Conservation (phyloP, 352 stramenopile species). For the Halophytophthora polymorphica region DNA sequence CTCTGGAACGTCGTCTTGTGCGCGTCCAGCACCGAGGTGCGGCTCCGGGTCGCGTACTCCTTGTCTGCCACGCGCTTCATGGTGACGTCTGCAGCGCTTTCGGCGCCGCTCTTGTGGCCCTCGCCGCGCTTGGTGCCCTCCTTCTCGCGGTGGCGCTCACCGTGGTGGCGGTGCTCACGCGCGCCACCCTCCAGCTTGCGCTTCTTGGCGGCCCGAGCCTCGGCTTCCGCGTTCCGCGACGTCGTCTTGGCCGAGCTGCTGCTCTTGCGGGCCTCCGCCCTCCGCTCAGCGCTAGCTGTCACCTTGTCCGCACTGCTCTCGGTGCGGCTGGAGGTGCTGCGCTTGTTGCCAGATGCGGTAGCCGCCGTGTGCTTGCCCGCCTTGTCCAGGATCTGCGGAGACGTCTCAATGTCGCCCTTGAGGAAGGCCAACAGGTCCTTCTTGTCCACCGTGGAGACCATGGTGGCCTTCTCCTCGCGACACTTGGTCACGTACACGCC, state of each 20-base stretch:
- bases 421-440: conserved; percentile 84
- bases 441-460: conserved; percentile 87
- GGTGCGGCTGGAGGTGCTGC: conserved; percentile 3
- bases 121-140: conserved; percentile 39
- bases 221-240: conserved; percentile 5
- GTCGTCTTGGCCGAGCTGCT: conserved; percentile 10
- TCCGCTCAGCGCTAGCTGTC: not conserved
- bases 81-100: conserved; percentile 33
- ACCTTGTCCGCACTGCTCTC: conserved; percentile 11
- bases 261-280: not conserved
- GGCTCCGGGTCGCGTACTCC: conserved; percentile 59
- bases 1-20: conserved; percentile 83
- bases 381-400: conserved; percentile 58
- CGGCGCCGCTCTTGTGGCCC: conserved; percentile 23
- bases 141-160: conserved; percentile 27
- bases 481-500: conserved; percentile 86
- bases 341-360: not conserved
- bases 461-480: conserved; percentile 66
- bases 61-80: conserved; percentile 70
- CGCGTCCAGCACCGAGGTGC: conserved; percentile 74
- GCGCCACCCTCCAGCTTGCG: conserved; percentile 30
- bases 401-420: conserved; percentile 79
- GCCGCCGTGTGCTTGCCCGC: conserved; percentile 9
- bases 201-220: conserved; percentile 40
- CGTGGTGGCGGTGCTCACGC: conserved; percentile 4